These are phyloP conservation scores for Fraxinus velutina DNA, from an alignment of 305 asterid genomes.

Conservation along the genomic window DNA sequence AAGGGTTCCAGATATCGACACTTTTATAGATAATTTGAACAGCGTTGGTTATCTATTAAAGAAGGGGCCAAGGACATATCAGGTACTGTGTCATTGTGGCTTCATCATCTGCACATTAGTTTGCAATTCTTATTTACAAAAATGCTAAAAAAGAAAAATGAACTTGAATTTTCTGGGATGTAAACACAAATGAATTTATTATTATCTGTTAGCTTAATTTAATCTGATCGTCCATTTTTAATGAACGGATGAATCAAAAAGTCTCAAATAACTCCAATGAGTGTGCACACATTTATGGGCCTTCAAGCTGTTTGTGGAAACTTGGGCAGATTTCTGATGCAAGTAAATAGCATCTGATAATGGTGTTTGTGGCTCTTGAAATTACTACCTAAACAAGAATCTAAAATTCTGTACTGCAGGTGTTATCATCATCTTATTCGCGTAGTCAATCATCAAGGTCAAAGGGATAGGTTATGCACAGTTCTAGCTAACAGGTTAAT, in stretches of 20 bases:
- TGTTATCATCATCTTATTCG: slow-evolving; percentile 75
- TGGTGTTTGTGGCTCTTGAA: background rate
- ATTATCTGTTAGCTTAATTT: background rate
- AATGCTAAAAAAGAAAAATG: background rate
- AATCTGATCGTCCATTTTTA: background rate
- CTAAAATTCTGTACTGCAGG: slow-evolving; percentile 44
- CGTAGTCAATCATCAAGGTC: slow-evolving; percentile 59
- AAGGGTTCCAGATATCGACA: slow-evolving; percentile 84
- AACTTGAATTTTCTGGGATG: background rate
- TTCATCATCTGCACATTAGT: slow-evolving; percentile 1
- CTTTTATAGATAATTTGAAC: slow-evolving; percentile 76
- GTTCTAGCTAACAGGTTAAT: slow-evolving; percentile 14
- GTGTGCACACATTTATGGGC: background rate
- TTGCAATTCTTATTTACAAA: background rate
- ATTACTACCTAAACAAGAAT: background rate
- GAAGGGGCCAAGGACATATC: slow-evolving; percentile 89
- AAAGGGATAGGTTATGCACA: slow-evolving; percentile 32
- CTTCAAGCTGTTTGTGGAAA: background rate
- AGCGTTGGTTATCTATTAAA: slow-evolving; percentile 83
- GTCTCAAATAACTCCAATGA: background rate
- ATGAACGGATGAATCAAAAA: background rate
- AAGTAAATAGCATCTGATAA: background rate
- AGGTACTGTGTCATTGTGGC: slow-evolving; percentile 40
- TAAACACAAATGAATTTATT: background rate
- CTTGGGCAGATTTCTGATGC: background rate